Evolutionary conservation across 2,329 filamentous ascomycete genomes (phyloP).

Genomic region (Fusarium domesticum): DNA sequence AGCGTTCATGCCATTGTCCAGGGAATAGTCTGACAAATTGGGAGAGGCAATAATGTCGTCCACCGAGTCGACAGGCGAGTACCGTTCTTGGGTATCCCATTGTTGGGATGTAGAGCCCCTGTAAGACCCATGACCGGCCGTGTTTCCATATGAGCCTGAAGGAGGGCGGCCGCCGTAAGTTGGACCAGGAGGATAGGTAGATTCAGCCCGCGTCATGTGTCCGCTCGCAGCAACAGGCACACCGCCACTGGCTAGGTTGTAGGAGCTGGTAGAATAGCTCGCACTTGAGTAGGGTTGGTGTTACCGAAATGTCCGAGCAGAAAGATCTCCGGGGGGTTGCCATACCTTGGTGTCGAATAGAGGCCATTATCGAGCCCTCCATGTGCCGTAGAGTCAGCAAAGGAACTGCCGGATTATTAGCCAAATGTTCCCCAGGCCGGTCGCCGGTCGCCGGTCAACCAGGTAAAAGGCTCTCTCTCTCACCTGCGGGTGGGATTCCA

Average conservation of each 20-base stretch:
- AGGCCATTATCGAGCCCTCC: conserved; percentile 38
- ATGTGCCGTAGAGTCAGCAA: conserved; percentile 31
- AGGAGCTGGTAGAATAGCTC: conserved; percentile 39
- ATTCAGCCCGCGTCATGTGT: conserved; percentile 40
- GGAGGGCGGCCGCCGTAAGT: conserved; percentile 43
- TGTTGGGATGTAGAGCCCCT: conserved; percentile 40
- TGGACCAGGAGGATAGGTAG: conserved; percentile 38
- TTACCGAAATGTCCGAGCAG: conserved; percentile 31
- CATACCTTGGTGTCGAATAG: conserved; percentile 41
- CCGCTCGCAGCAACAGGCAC: conserved; percentile 33
- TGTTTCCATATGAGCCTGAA: conserved; percentile 39
- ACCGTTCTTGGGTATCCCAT: conserved; percentile 50
- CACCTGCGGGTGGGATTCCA: conserved; percentile 55
- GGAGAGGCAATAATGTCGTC: conserved; percentile 58
- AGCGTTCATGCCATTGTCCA: conserved; percentile 49
- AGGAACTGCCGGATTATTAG: conserved; percentile 33
- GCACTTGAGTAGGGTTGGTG: conserved; percentile 39
- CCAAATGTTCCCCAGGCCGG: conserved; percentile 13
- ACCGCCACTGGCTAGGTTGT: conserved; percentile 26
- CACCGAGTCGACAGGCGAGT: conserved; percentile 56
- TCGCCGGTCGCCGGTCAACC: conserved; percentile 2
- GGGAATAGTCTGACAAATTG: conserved; percentile 57
- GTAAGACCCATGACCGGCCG: conserved; percentile 37
- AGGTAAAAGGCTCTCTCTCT: conserved; percentile 32
- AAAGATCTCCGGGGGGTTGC: conserved; percentile 16